Evolutionary conservation across 257 asterid species (phyloP).

Genomic region (Ilex aquifolium): DNA sequence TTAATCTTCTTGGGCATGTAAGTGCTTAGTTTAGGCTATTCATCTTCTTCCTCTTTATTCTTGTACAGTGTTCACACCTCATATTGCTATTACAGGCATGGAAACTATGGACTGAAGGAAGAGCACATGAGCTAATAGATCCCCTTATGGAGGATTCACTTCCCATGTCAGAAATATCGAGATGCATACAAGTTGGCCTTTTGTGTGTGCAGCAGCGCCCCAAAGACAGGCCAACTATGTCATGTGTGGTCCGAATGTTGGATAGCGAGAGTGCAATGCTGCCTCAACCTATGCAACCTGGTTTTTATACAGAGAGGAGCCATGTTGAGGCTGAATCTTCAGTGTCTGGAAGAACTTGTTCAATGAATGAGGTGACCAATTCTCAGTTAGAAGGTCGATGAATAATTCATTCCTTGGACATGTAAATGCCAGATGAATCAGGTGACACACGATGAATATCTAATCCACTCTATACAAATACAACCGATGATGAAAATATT

Average conservation of each 20-base stretch:
- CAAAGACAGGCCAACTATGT: neutral
- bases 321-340: constrained; percentile 11
- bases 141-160: neutral
- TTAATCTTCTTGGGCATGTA: neutral
- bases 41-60: neutral
- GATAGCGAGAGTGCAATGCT: neutral
- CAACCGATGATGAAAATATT: too few species aligned
- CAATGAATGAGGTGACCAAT: too few species aligned
- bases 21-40: neutral
- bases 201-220: neutral
- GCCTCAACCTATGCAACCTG: neutral
- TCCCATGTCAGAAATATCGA: neutral
- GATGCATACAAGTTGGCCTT: neutral
- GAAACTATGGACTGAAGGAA: constrained; percentile 1
- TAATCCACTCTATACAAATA: too few species aligned
- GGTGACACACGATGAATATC: too few species aligned
- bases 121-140: neutral
- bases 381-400: too few species aligned
- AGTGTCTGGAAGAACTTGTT: constrained; percentile 1
- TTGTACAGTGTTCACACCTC: too few species aligned
- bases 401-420: too few species aligned
- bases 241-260: neutral
- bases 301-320: neutral
- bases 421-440: too few species aligned
- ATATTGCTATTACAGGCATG: constrained; percentile 12